These are phyloP conservation scores for Phoenix roebelenii DNA, from an alignment of 176 grass and related monocot genomes.

Conservation along the genomic window DNA sequence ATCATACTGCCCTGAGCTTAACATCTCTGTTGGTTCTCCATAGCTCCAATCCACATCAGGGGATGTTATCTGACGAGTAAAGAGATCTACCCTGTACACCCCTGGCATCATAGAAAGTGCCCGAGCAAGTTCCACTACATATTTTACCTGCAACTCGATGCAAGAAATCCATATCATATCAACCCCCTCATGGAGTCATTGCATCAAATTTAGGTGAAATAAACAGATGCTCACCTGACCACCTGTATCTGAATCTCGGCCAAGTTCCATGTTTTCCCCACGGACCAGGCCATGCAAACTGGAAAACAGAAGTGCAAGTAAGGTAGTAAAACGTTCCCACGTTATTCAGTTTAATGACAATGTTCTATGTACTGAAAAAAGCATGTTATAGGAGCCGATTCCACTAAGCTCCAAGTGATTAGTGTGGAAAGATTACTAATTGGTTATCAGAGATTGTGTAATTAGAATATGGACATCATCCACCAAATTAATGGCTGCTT, in stretches of 20 bases:
- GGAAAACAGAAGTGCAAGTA: constrained; percentile 4
- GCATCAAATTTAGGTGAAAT: background rate
- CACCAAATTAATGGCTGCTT: no score
- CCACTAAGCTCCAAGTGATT: no score
- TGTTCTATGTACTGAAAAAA: no score
- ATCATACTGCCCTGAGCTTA: constrained; percentile 49
- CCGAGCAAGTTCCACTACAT: constrained; percentile 85
- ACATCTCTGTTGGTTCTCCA: constrained; percentile 86
- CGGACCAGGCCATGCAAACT: constrained; percentile 91
- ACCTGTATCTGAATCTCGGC: constrained; percentile 86
- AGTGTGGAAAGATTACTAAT: no score
- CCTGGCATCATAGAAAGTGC: constrained; percentile 92
- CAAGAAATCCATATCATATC: no score
- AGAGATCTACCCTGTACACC: constrained; percentile 83
- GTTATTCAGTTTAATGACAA: no score
- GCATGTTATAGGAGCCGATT: no score
- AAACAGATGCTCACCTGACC: constrained; percentile 58
- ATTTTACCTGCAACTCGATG: constrained; percentile 53
- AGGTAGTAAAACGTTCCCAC: background rate
- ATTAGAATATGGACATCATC: no score
- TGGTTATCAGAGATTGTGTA: no score
- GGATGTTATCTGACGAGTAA: constrained; percentile 88
- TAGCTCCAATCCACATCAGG: constrained; percentile 98
- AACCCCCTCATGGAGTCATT: no score
- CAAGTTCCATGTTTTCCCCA: constrained; percentile 97